Evolutionary conservation across 345 rosid genomes (phyloP).

Genomic region (Trapa bicornis): DNA sequence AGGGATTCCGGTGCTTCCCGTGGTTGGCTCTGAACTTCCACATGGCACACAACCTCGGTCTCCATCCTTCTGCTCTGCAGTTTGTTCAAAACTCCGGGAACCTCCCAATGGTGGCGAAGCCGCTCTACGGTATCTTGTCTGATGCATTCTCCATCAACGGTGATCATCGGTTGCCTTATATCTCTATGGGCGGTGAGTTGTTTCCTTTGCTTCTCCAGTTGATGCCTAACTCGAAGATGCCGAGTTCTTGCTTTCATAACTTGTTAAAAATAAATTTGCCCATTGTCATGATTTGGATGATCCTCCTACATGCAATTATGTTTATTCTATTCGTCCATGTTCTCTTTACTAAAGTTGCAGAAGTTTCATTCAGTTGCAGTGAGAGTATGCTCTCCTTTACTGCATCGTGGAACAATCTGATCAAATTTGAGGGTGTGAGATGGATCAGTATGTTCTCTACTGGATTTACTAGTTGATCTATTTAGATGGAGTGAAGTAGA

Average conservation of each 20-base stretch:
- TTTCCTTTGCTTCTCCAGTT: neutral
- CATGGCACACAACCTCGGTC: constrained; percentile 56
- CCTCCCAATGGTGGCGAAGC: constrained; percentile 89
- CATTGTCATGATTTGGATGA: neutral
- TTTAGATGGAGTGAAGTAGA: neutral
- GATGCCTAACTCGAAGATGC: neutral
- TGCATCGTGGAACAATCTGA: no score
- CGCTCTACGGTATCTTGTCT: constrained; percentile 69
- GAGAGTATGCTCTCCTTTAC: no score
- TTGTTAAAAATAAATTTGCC: neutral
- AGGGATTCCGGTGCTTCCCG: constrained; percentile 87
- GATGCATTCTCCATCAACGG: constrained; percentile 60
- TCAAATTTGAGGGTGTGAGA: no score
- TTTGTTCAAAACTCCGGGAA: constrained; percentile 66
- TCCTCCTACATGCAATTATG: neutral
- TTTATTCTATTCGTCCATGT: neutral
- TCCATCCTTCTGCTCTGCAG: constrained; percentile 71
- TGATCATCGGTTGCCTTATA: constrained; percentile 75
- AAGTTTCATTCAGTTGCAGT: no score
- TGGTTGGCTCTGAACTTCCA: constrained; percentile 88
- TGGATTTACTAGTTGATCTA: neutral
- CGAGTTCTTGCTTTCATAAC: neutral
- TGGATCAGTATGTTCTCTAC: neutral
- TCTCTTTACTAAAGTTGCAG: no score
- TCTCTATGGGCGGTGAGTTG: constrained; percentile 71